Percentiles rank a stretch among this genome's conserved stretches.
Conservation (phyloP, 2,329 filamentous ascomycete species). For the Colletotrichum sp. region DNA sequence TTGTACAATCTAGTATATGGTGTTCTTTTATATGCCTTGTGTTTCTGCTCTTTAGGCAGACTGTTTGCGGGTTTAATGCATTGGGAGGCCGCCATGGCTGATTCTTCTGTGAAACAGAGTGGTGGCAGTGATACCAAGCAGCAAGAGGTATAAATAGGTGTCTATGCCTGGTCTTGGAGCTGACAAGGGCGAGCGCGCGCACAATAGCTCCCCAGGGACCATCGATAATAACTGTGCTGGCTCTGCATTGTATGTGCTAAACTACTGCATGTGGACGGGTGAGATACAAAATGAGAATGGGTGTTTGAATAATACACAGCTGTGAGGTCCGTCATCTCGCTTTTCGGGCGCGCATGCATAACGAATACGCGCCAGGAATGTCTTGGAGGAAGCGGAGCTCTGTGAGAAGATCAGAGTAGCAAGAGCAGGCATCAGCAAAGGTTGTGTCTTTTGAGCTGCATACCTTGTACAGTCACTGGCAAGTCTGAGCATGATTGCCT, state of each 20-base stretch:
- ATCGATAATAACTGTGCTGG: too few relatives aligned
- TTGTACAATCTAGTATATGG: fast-evolving
- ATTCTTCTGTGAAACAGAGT: background rate
- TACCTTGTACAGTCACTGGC: too few relatives aligned
- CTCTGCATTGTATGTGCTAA: background rate
- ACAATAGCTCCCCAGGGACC: background rate
- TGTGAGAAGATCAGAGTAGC: background rate
- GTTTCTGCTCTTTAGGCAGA: background rate
- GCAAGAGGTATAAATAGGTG: background rate
- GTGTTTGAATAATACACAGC: background rate
- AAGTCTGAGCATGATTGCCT: background rate
- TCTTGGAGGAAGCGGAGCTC: fast-evolving
- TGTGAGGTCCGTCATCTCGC: background rate
- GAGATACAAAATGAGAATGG: fast-evolving
- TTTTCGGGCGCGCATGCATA: background rate
- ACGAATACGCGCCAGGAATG: background rate
- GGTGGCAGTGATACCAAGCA: too few relatives aligned
- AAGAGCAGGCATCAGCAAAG: background rate
- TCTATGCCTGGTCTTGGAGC: background rate
- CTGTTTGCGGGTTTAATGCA: fast-evolving
- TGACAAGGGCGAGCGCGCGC: background rate
- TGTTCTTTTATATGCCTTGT: background rate
- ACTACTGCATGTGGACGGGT: background rate
- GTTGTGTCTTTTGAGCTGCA: background rate
- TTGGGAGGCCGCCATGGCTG: background rate